Evolutionary conservation across 2,329 filamentous ascomycete genomes (phyloP).

Genomic region (Dissoconium aciculare): DNA sequence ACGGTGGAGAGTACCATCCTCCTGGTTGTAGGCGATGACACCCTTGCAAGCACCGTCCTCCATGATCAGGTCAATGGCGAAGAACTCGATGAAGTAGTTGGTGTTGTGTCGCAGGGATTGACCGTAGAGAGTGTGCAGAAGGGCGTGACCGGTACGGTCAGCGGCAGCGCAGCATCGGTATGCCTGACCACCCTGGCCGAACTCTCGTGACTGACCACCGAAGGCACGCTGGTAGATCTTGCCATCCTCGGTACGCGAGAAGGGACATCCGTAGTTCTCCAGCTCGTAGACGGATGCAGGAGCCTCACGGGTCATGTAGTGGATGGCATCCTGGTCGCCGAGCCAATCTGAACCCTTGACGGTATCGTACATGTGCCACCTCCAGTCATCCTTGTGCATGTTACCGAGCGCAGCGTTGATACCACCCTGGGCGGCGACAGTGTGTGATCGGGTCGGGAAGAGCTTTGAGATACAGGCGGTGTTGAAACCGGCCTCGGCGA

Average conservation of each 20-base stretch:
- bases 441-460: slow-evolving; percentile 74
- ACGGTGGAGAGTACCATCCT: slow-evolving; percentile 92
- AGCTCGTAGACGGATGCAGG: slow-evolving; percentile 84
- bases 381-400: slow-evolving; percentile 97
- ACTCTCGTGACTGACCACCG: slow-evolving; percentile 92
- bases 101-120: slow-evolving; percentile 95
- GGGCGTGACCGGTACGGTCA: slow-evolving; percentile 90
- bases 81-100: slow-evolving; percentile 99
- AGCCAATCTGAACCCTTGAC: slow-evolving; percentile 97
- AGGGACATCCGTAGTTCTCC: slow-evolving; percentile 94
- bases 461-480: slow-evolving; percentile 77
- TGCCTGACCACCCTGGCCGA: slow-evolving; percentile 90
- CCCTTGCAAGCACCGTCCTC: slow-evolving; percentile 92
- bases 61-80: slow-evolving; percentile 94
- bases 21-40: slow-evolving; percentile 95
- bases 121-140: slow-evolving; percentile 95
- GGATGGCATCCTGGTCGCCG: slow-evolving; percentile 91
- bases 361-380: slow-evolving; percentile 99
- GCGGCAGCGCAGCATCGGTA: slow-evolving; percentile 95
- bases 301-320: slow-evolving; percentile 96
- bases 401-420: slow-evolving; percentile 83
- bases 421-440: slow-evolving; percentile 60
- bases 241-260: slow-evolving; percentile 90
- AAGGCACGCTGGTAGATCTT: slow-evolving; percentile 98
- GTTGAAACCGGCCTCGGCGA: slow-evolving; percentile 79